phyloP scores from a whole-genome alignment of 768 basidiomycete genomes.

The Astraeus odoratus region DNA sequence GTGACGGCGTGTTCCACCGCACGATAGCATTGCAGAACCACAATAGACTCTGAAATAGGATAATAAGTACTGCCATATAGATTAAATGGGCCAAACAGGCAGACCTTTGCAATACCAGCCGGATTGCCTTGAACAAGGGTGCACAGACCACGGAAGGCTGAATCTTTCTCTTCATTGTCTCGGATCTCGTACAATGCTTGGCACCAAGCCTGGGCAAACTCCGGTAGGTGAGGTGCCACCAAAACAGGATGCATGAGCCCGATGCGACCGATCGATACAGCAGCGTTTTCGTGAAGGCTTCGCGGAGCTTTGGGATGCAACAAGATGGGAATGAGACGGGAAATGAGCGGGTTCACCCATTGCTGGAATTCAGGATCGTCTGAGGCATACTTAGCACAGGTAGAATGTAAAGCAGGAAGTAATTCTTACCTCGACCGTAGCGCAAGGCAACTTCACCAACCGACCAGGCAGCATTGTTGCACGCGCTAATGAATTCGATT shows the following conservation, averaged over 20 bases:
- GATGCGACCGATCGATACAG: slow-evolving; percentile 94
- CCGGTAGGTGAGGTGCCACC: slow-evolving; percentile 83
- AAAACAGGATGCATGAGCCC: slow-evolving; percentile 86
- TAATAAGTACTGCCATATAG: neutral
- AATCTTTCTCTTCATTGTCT: slow-evolving; percentile 99
- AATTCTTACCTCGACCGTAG: slow-evolving; percentile 62
- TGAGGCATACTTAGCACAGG: slow-evolving; percentile 20
- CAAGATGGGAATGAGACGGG: slow-evolving; percentile 87
- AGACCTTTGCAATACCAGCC: slow-evolving; percentile 83
- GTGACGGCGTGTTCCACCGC: slow-evolving; percentile 88
- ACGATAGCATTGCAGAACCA: slow-evolving; percentile 99
- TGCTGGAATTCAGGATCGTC: slow-evolving; percentile 85
- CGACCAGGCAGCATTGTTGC: slow-evolving; percentile 99
- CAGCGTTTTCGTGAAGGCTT: slow-evolving; percentile 94
- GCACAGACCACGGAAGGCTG: slow-evolving; percentile 96
- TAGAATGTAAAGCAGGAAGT: neutral
- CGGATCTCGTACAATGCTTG: slow-evolving; percentile 96
- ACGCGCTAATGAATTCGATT: slow-evolving; percentile 90
- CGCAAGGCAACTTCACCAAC: slow-evolving; percentile 96
- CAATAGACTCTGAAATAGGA: slow-evolving; percentile 61
- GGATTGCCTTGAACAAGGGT: slow-evolving; percentile 94
- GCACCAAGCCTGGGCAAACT: slow-evolving; percentile 96
- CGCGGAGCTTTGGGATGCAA: slow-evolving; percentile 89
- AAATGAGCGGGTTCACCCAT: slow-evolving; percentile 83
- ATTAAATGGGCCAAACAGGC: slow-evolving; percentile 17